A percentile compares a stretch with the other conserved stretches of the same genome.
These are phyloP conservation scores for Zygosaccharomyces gambellarensis DNA, from an alignment of 805 yeast genomes.

Conservation along the genomic window DNA sequence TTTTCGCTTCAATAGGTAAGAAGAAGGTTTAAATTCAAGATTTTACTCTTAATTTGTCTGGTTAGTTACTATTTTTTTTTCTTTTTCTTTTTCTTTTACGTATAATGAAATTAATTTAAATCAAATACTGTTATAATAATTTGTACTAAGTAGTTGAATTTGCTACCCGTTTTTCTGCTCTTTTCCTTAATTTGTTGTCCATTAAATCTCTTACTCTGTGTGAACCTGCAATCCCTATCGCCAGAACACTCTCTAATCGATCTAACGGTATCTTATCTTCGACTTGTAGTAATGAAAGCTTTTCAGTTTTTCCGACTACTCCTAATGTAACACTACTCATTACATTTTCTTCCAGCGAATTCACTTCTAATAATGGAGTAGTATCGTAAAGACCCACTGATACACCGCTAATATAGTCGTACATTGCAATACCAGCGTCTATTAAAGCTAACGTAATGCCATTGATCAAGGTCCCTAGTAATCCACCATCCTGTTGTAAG, in stretches of 20 bases:
- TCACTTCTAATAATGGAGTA: constrained; percentile 79
- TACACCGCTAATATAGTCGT: constrained; percentile 79
- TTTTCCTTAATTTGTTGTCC: constrained; percentile 78
- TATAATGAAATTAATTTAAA: not conserved
- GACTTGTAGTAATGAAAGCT: constrained; percentile 66
- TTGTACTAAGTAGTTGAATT: constrained; percentile 29
- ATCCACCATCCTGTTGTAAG: constrained; percentile 85
- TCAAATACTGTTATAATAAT: not conserved
- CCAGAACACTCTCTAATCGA: constrained; percentile 65
- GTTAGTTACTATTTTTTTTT: not conserved
- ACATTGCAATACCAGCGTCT: constrained; percentile 94
- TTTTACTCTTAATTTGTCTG: constrained; percentile 5
- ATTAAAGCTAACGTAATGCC: constrained; percentile 84
- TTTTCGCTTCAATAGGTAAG: constrained; percentile 50
- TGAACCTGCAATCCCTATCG: constrained; percentile 82
- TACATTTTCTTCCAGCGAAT: constrained; percentile 76
- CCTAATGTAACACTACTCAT: constrained; percentile 79
- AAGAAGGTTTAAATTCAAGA: constrained; percentile 39
- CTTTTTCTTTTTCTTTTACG: not conserved
- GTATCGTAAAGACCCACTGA: constrained; percentile 73
- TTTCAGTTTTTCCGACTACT: constrained; percentile 75
- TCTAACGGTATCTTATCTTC: constrained; percentile 87
- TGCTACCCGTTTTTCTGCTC: constrained; percentile 56
- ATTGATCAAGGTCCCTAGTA: constrained; percentile 73
- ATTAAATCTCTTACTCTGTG: constrained; percentile 75